Base-by-base conservation (phyloP, 2,329 filamentous ascomycete species). In the Nemania bipapillata region DNA sequence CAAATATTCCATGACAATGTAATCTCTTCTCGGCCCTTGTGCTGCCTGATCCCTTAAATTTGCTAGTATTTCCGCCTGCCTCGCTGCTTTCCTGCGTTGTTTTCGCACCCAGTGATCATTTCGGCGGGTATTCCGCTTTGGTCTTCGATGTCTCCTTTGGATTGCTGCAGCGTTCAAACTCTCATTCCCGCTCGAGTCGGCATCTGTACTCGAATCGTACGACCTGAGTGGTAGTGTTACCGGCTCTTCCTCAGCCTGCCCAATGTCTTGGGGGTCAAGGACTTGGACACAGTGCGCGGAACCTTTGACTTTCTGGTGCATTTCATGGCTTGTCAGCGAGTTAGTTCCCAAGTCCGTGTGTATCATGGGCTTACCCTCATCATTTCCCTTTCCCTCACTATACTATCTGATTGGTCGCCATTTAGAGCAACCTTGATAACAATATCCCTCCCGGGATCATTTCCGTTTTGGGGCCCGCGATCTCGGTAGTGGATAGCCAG, bases 221-320 rank as follows among this genome's bases (percentile, higher is more conserved):
- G 12, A 3, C 0, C 0, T 1, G 40, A 17, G 17, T 6, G 0
- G n/a, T 8, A 22, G 20, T 40, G 7, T 2, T 7, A 17, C 2
- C 0, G 37, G 26, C 24, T 45, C 32, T 24, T 45, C 59, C 24
- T 58, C 28, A 7, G 32, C 15, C 17, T 49, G 55, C 5, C 61
- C 59, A 11, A 70, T 30, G 1, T 68, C 53, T 22, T 56, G 11
- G 4, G 65, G 63, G 0, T 70, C 62, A 11, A 75, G 61, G 1
- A 68, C 6, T 56, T 74, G 73, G 12, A 76, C 55, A 32, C 68
- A 71, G 37, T 75, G 74, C 9, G 74, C 74, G 11, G 74, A 73
- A 22, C 47, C 55, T 45, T 56, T 65, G 4, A 76, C 57, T 71
- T 75, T 74, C 74, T 76, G 50, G 12, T 9, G 8, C 6, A 40